phyloP scores from a whole-genome alignment of 2,329 filamentous ascomycete genomes.

The Fonsecaea multimorphosa region DNA sequence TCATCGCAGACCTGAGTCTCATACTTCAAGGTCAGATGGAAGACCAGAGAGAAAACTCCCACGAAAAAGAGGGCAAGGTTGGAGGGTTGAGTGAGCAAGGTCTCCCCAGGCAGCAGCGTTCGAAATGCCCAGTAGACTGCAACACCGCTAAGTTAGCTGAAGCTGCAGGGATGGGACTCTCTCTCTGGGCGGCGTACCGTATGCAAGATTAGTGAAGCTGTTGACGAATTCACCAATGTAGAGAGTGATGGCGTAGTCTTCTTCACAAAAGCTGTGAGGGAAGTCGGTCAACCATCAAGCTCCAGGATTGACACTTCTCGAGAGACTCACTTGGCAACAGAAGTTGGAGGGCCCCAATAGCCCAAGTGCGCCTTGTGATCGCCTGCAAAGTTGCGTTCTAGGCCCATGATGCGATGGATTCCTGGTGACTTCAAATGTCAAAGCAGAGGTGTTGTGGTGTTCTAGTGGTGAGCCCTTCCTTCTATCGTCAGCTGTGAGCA shows the following conservation, averaged over 20 bases:
- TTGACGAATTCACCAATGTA: constrained; percentile 43
- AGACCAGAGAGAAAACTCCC: constrained; percentile 37
- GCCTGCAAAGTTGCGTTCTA: constrained; percentile 33
- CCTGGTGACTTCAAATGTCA: not conserved
- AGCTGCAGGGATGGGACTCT: not conserved
- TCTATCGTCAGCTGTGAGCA: too few species aligned
- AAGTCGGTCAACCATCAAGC: constrained; percentile 2
- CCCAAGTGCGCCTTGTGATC: constrained; percentile 30
- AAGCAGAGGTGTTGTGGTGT: not conserved
- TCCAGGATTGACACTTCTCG: not conserved
- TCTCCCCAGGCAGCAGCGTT: constrained; percentile 27
- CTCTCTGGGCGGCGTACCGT: constrained; percentile 28
- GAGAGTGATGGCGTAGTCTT: constrained; percentile 41
- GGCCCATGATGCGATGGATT: constrained; percentile 20
- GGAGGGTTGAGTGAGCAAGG: constrained; percentile 29
- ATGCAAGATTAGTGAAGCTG: constrained; percentile 42
- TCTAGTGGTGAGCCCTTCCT: not conserved
- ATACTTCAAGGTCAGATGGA: constrained; percentile 41
- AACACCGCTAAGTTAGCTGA: constrained; percentile 1
- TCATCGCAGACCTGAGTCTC: constrained; percentile 34
- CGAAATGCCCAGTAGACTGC: constrained; percentile 35
- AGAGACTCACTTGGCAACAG: constrained; percentile 32
- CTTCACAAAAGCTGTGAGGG: constrained; percentile 34
- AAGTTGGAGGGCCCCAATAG: constrained; percentile 34
- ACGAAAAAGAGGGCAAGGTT: constrained; percentile 40